Base-by-base conservation (phyloP, 495 filamentous ascomycete genomes). In the Tuber magnatum region DNA sequence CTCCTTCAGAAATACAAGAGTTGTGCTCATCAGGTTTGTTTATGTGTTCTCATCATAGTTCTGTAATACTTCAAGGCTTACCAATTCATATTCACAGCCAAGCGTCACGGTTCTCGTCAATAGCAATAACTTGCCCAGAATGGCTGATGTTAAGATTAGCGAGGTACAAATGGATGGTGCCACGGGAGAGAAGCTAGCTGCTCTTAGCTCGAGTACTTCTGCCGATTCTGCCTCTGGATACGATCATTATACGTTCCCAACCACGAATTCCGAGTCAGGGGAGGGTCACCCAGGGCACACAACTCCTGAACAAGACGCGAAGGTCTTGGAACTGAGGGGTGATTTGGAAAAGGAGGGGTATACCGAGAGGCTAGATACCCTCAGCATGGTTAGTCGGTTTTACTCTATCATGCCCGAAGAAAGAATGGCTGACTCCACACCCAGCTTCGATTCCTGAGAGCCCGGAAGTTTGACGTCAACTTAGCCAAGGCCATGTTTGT, bases 171-270 rank as follows among this genome's bases (percentile, higher is more conserved):
- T 32, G 1, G n/a, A 61, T 61, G 51, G 51, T 32, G 51, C n/a
- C 7, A 10, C 32, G 51, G 28, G 12, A 28, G 51, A 61, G 51
- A 61, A 61, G 51, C n/a, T 7, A 5, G 28, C n/a, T 32, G 10
- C 3, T 32, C 12, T 61, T 16, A 3, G 32, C n/a, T 28, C 51
- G n/a, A 28, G n/a, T 7, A 32, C 51, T 61, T n/a, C 51, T 61
- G n/a, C 51, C 16, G 51, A 61, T 61, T 32, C n/a, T 3, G 10
- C 51, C n/a, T 61, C 92, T 80, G 97, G 97, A 85, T 97, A 97
- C 87, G 94, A 99, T 85, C 85, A 94, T 86, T 97, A 97, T 86
- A 94, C 97, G 83, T 98, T 87, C 85, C 95, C 95, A 71, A 94
- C 90, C 72, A 93, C 87, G 39, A 89, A 91, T 68, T 90, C 92